Conservation (phyloP, 148 eudicot species). For the Spergularia bocconei region DNA sequence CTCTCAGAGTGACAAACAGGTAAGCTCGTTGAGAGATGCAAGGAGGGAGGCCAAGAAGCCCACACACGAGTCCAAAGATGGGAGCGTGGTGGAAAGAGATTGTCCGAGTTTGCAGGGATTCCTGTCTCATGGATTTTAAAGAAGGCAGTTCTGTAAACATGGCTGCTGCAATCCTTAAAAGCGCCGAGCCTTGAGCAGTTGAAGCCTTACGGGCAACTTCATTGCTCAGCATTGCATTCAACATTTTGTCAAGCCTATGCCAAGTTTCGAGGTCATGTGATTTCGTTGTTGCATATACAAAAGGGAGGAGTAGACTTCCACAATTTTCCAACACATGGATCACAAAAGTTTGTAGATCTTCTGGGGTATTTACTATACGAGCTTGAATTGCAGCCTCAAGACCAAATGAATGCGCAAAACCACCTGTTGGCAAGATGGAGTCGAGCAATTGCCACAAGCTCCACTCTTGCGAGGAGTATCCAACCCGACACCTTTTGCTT, state of each 20-base stretch:
- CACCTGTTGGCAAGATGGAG: conserved; percentile 91
- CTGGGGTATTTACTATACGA: conserved; percentile 40
- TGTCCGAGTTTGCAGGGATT: conserved; percentile 35
- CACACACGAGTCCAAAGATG: conserved; percentile 75
- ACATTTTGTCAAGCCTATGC: conserved; percentile 52
- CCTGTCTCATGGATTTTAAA: conserved; percentile 65
- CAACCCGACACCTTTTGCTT: neutral
- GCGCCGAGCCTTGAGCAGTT: conserved; percentile 80
- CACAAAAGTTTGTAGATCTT: conserved; percentile 55
- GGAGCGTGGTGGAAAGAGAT: conserved; percentile 83
- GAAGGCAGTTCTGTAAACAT: conserved; percentile 74
- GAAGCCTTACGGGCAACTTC: conserved; percentile 85
- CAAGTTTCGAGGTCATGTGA: conserved; percentile 52
- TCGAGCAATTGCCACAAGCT: conserved; percentile 90
- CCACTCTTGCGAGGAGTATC: conserved; percentile 40
- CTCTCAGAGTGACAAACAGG: conserved; percentile 70
- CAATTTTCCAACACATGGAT: conserved; percentile 67
- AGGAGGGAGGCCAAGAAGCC: conserved; percentile 57
- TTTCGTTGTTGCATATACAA: conserved; percentile 44
- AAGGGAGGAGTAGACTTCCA: conserved; percentile 79
- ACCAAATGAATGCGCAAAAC: conserved; percentile 92
- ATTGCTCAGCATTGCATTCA: conserved; percentile 75
- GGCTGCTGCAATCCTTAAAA: conserved; percentile 64
- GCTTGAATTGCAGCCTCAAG: conserved; percentile 88
- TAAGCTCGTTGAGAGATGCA: conserved; percentile 66